Conservation (phyloP, 768 basidiomycete genomes). For the Brasilioporus rufonigricans region DNA sequence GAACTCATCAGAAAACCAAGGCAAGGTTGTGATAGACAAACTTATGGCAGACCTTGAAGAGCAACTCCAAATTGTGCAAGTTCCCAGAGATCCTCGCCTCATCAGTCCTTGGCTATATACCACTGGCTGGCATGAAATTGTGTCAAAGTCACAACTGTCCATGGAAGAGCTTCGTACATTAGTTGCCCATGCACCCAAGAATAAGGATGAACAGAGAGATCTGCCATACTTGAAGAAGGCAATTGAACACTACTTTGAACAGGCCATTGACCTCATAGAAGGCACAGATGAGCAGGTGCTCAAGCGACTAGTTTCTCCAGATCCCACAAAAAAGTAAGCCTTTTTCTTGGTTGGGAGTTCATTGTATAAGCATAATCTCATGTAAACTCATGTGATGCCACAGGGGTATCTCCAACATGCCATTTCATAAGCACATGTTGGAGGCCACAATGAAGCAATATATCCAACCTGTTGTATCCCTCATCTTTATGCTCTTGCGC, state of each 20-base stretch:
- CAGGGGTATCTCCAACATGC: constrained; percentile 22
- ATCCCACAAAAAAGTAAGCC: constrained; percentile 7
- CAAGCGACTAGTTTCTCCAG: constrained; percentile 4
- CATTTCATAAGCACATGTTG: constrained; percentile 22
- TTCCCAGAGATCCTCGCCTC: background rate
- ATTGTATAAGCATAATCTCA: too few relatives aligned
- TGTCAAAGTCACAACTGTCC: rapidly evolving
- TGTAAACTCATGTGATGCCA: too few relatives aligned
- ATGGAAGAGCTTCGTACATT: rapidly evolving
- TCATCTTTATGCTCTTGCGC: constrained; percentile 3
- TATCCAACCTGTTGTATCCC: background rate
- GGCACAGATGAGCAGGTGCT: constrained; percentile 9
- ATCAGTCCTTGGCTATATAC: background rate
- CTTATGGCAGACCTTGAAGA: background rate
- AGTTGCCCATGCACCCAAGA: background rate
- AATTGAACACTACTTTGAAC: background rate
- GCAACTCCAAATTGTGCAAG: background rate
- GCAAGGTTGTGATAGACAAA: too few relatives aligned
- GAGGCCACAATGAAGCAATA: constrained; percentile 14
- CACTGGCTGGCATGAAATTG: background rate
- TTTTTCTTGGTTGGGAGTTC: too few relatives aligned
- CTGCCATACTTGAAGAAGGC: background rate
- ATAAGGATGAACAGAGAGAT: background rate
- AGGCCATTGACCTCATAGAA: background rate
- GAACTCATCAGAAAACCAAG: too few relatives aligned